Evolutionary conservation across 768 basidiomycete genomes (phyloP), one percentile per base, ranked within the genome.

Genomic region (Sarcomyxa edulis): DNA sequence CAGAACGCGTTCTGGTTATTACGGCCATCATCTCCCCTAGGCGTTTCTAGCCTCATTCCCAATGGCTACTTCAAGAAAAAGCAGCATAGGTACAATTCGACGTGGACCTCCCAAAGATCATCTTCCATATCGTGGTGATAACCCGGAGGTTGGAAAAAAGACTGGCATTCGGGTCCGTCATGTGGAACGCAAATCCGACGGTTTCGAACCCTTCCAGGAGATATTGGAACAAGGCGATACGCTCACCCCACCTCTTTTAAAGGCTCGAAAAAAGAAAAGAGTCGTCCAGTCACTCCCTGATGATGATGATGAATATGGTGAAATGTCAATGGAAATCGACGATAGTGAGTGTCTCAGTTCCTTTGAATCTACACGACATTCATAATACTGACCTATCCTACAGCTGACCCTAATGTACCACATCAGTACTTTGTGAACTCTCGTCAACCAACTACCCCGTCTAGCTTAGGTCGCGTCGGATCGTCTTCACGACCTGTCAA

Each of bases 201-300:
- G 84, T 20, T 88, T 89, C 54, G 86, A 90, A 55, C 81, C 78
- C 0, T 89, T 89, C 55, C 84, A 83, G 39, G 72, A 86, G 50
- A 54, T 90, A 37, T 70, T 89, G 32, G 69, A 72, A 35, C 82
- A 84, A 50, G 83, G 73, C 2, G 82, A 84, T 60, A 71, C 71
- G 34, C 66, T 75, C n/a, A 71, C 78, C 4, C 83, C 79, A 2
- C 80, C 78, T 14, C 65, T 62, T 30, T 66, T 73, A 14, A 75
- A 75, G 49, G 61, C 58, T 4, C 67, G 61, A 52, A 77, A 65
- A 64, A 75, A 66, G 49, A 53, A 67, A n/a, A 60, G 64, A 2
- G 42, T 53, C 10, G 48, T 50, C 26, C 54, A 56, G 3, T 61
- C 62, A 9, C 48, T 60, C 37, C 46, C 52, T 19, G 58, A 60